Percentiles rank a stretch among this genome's conserved stretches.
These are phyloP conservation scores for Tetraselmis striata DNA, from an alignment of 139 green algal genomes.

Conservation along the genomic window DNA sequence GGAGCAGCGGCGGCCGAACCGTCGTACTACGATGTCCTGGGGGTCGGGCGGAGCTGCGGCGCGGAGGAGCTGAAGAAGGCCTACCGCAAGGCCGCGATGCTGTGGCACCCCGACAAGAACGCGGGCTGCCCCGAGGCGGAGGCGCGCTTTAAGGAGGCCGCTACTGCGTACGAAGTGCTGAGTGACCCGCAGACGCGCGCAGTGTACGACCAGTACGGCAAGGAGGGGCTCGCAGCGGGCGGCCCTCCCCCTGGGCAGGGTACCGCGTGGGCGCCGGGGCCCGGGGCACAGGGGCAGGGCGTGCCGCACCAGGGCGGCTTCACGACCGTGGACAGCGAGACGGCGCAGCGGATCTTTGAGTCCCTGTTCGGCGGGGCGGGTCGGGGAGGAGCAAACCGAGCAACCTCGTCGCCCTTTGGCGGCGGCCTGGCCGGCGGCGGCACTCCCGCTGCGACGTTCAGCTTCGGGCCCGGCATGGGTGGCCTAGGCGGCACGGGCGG, in stretches of 20 bases:
- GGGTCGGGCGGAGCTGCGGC: too few relatives aligned
- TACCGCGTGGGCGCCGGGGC: not conserved
- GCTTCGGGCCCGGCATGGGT: not conserved
- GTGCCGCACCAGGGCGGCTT: not conserved
- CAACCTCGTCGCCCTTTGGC: too few relatives aligned
- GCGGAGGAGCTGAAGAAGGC: too few relatives aligned
- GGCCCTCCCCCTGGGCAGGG: not conserved
- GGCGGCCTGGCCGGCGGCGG: not conserved
- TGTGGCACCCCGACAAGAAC: constrained; percentile 7
- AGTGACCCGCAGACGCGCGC: constrained; percentile 16
- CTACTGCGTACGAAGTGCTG: constrained; percentile 25
- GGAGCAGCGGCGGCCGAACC: too few relatives aligned
- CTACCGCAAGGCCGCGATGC: not conserved
- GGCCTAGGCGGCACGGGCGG: not conserved
- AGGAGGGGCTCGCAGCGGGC: constrained; percentile 34
- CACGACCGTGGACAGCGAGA: not conserved
- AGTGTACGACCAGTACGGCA: constrained; percentile 32
- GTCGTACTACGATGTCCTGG: too few relatives aligned
- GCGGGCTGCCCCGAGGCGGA: constrained; percentile 12
- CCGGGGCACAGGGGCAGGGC: constrained; percentile 6
- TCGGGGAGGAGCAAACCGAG: constrained; percentile 14
- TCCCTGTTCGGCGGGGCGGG: constrained; percentile 16
- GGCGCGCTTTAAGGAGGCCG: constrained; percentile 41
- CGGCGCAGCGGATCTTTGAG: constrained; percentile 13
- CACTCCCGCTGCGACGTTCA: constrained; percentile 9